Evolutionary conservation across 202 grass and related monocot genomes (phyloP).

Genomic region (Schoenoplectus triqueter): DNA sequence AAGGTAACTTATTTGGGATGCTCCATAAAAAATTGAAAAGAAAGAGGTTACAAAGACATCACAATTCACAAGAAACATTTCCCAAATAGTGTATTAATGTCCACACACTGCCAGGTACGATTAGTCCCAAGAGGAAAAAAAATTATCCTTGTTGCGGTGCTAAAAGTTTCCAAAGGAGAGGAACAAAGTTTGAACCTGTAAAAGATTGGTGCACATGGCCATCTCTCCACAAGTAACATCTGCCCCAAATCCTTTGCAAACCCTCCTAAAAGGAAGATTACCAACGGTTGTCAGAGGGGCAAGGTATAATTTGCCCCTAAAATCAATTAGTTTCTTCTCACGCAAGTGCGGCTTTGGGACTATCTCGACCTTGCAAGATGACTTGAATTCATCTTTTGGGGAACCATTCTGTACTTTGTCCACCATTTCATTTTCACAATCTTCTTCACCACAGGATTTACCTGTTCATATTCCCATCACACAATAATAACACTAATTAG

Average conservation of each 20-base stretch:
- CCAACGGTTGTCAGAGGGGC: constrained; percentile 92
- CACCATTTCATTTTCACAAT: constrained; percentile 27
- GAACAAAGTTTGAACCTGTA: constrained; percentile 59
- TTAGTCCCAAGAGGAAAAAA: not conserved
- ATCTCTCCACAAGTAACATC: constrained; percentile 99
- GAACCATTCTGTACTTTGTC: constrained; percentile 26
- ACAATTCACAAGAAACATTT: not conserved
- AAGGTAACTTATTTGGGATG: constrained; percentile 7
- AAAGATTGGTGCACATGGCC: constrained; percentile 97
- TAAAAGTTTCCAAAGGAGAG: not conserved
- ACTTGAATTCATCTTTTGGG: not conserved
- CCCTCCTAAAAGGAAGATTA: constrained; percentile 92
- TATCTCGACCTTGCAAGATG: constrained; percentile 57
- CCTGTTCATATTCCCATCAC: constrained; percentile 47
- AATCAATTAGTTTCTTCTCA: constrained; percentile 95
- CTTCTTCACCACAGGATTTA: constrained; percentile 34
- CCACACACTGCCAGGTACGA: not conserved
- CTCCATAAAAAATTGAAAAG: not conserved
- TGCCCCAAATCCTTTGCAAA: constrained; percentile 89
- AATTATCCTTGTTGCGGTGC: not conserved
- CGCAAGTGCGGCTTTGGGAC: constrained; percentile 56
- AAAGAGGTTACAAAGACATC: not conserved
- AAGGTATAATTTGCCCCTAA: constrained; percentile 87
- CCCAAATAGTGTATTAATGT: not conserved
- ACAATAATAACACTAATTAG: not conserved